A percentile compares a stretch with the other conserved stretches of the same genome.
Evolutionary conservation across 1,139 yeast species (phyloP).

Genomic region (Suhomyces chickasaworum): DNA sequence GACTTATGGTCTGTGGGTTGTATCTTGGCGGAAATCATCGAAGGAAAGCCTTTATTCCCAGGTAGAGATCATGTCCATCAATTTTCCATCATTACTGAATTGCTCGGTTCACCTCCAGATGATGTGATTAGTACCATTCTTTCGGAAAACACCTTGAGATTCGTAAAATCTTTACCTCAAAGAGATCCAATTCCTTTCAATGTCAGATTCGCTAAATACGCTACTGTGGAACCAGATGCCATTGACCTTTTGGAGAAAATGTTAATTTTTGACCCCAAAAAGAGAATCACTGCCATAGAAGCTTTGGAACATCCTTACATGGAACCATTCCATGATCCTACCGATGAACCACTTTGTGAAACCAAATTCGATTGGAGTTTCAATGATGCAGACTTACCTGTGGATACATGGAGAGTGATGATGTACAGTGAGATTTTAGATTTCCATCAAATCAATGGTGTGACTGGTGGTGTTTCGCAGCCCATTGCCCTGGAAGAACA

Average conservation of each 20-base stretch:
- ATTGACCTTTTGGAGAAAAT: constrained; percentile 84
- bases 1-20: constrained; percentile 99
- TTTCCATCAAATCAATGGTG: constrained; percentile 77
- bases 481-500: constrained; percentile 27
- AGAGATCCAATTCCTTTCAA: constrained; percentile 88
- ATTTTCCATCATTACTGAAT: constrained; percentile 92
- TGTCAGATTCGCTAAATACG: constrained; percentile 67
- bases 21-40: constrained; percentile 97
- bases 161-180: constrained; percentile 91
- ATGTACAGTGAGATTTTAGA: constrained; percentile 97
- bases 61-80: constrained; percentile 99
- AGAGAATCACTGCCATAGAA: constrained; percentile 89
- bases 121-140: constrained; percentile 96
- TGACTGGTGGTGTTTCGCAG: constrained; percentile 11
- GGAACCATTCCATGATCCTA: constrained; percentile 97
- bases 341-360: constrained; percentile 94
- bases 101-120: constrained; percentile 93
- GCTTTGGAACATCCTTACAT: constrained; percentile 89
- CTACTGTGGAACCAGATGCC: constrained; percentile 88
- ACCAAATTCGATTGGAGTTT: constrained; percentile 97
- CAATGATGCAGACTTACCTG: constrained; percentile 96
- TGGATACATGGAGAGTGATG: constrained; percentile 98
- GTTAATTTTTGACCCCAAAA: constrained; percentile 93
- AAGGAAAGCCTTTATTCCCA: constrained; percentile 97
- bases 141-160: constrained; percentile 90